These are phyloP conservation scores for Metschnikowia lochheadii DNA, from an alignment of 805 yeast species.

Conservation along the genomic window DNA sequence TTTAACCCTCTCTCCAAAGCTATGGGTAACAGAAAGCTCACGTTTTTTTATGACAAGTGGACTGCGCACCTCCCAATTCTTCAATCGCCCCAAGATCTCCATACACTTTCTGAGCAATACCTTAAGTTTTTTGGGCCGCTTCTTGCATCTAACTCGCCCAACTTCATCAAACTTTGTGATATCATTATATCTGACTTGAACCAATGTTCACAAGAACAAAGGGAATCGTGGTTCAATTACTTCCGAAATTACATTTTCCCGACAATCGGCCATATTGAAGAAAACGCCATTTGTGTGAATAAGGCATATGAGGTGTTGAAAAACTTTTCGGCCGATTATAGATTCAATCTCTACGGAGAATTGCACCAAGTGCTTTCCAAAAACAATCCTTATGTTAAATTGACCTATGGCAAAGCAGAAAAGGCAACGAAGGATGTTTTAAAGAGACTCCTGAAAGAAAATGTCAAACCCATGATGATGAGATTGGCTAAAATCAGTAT, in stretches of 20 bases:
- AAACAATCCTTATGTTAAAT: slow-evolving; percentile 50
- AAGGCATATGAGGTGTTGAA: slow-evolving; percentile 55
- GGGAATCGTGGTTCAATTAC: slow-evolving; percentile 50
- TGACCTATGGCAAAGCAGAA: slow-evolving; percentile 63
- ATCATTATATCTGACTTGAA: slow-evolving; percentile 45
- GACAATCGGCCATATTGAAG: slow-evolving; percentile 47
- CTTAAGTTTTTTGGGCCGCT: slow-evolving; percentile 54
- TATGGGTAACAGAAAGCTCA: slow-evolving; percentile 22
- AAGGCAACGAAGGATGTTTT: slow-evolving; percentile 73
- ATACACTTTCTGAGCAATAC: slow-evolving; percentile 44
- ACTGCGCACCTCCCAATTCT: slow-evolving; percentile 33
- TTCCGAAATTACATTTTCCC: slow-evolving; percentile 67
- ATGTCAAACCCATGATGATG: slow-evolving; percentile 67
- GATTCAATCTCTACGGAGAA: slow-evolving; percentile 82
- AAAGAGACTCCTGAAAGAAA: slow-evolving; percentile 79
- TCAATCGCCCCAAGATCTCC: slow-evolving; percentile 39
- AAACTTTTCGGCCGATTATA: slow-evolving; percentile 52
- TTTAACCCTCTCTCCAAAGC: slow-evolving; percentile 29
- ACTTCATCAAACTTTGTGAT: slow-evolving; percentile 58
- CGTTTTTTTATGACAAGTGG: slow-evolving; percentile 53
- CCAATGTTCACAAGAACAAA: slow-evolving; percentile 10
- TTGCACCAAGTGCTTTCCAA: slow-evolving; percentile 56
- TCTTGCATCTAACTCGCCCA: slow-evolving; percentile 43
- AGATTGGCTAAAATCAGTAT: slow-evolving; percentile 67
- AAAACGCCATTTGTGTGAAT: slow-evolving; percentile 56